Conservation (phyloP, 768 basidiomycete species). For the Suillus placidus region DNA sequence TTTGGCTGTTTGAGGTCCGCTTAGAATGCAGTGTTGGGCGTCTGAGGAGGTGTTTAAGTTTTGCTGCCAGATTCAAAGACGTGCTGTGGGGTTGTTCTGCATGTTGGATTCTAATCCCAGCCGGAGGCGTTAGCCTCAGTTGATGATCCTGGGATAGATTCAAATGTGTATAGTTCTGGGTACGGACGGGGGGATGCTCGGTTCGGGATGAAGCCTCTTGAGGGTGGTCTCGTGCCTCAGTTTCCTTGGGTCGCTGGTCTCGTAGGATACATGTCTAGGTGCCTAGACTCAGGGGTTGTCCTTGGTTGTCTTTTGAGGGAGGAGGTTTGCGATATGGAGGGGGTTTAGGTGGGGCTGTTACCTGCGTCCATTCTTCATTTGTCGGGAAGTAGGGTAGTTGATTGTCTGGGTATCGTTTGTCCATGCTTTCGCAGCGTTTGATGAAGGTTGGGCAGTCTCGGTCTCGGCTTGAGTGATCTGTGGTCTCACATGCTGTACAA, state of each 20-base stretch:
- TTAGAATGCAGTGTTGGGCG: constrained; percentile 21
- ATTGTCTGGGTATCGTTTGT: constrained; percentile 19
- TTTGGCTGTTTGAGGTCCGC: not conserved
- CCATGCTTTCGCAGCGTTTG: not conserved
- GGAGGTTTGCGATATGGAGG: not conserved
- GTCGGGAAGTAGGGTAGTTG: constrained; percentile 18
- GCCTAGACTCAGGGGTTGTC: not conserved
- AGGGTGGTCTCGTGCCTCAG: not conserved
- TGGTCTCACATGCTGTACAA: not conserved
- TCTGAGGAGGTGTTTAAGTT: constrained; percentile 31
- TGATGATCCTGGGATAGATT: not conserved
- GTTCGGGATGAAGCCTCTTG: not conserved
- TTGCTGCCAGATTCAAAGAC: constrained; percentile 31
- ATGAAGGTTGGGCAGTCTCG: constrained; percentile 16
- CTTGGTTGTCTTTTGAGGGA: not conserved
- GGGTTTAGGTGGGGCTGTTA: not conserved
- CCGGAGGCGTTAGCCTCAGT: not conserved
- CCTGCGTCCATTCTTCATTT: constrained; percentile 16
- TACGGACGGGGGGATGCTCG: not conserved
- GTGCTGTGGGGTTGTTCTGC: not conserved
- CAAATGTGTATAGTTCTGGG: not conserved
- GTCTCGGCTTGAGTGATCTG: constrained; percentile 11
- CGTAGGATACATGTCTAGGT: not conserved
- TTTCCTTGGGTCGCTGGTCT: no score
- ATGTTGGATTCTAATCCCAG: not conserved